Base-by-base conservation (phyloP, 192 early-diverging fungal species). In the Coemansia erecta region DNA sequence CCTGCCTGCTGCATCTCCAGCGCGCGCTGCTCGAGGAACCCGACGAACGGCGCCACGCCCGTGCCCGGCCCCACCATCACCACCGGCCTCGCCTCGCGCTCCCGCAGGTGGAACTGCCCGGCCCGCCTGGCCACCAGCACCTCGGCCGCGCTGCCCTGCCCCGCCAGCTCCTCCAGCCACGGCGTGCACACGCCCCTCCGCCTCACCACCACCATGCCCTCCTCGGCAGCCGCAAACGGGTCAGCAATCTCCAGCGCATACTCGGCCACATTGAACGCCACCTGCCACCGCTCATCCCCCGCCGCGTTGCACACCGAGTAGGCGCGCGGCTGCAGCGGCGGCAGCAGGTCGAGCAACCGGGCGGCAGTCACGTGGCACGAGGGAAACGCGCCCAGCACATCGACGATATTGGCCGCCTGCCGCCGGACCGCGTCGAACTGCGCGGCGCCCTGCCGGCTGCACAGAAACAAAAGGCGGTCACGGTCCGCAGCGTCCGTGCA, bases 41-140 rank as follows among this genome's bases (percentile, higher is more conserved):
- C 88, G 24, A 94, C 78, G 45, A 97, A 95, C 0, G 97, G 95
- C 8, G 95, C 90, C n/a, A 99, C 85, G 17, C 97, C 97, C 0
- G 97, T 97, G 37, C 95, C 97, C 2, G 95, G 92, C 2, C 90
- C 91, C 26, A 97, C 85, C 86, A 98, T 84, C 18, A 97, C 76
- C 8, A 97, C 71, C 0, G 92, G 90, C 14, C 71, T 82, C 35
- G 85, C 77, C 9, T 58, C 53, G 8, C 13, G 22, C 8, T 56
- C 17, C 21, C 90, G 90, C 57, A 95, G 77, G 6, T 67, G 72
- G 81, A 95, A 98, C 6, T 63, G 51, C 40, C 87, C 87, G 2
- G 73, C 75, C 11, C 83, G 83, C 49, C 82, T 56, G 63, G 84
- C 85, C 14, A 92, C 78, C 12, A 83, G 66, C 21, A 87, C 63